These are phyloP conservation scores for Beauveria bassiana DNA, from an alignment of 2,329 filamentous ascomycete species.

Conservation along the genomic window DNA sequence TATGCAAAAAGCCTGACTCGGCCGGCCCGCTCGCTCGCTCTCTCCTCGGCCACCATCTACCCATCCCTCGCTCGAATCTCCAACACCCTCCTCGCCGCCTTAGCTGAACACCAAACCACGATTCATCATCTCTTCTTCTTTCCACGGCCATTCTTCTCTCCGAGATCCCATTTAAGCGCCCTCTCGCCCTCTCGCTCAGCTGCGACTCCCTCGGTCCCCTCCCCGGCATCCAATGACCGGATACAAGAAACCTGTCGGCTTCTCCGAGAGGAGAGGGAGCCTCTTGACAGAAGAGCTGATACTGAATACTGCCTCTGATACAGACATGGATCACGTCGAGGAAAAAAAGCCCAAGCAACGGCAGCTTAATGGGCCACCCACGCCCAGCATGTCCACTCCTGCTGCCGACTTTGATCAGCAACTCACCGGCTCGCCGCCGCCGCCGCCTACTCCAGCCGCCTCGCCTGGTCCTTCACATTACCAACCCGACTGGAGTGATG, in stretches of 20 bases:
- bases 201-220: not conserved
- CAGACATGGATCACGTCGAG: slow-evolving; percentile 37
- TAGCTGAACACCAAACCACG: not conserved
- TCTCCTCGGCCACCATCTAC: not conserved
- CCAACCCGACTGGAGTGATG: slow-evolving; percentile 66
- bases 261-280: slow-evolving; percentile 55
- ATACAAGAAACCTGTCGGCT: slow-evolving; percentile 46
- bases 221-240: slow-evolving; percentile 28
- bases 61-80: slow-evolving; percentile 3
- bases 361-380: slow-evolving; percentile 51
- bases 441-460: slow-evolving; percentile 57
- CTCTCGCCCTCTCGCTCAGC: not conserved
- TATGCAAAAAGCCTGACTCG: slow-evolving; percentile 9
- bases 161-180: not conserved
- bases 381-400: slow-evolving; percentile 59
- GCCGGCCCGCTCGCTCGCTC: slow-evolving; percentile 5
- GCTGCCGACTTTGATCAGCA: slow-evolving; percentile 56
- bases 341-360: slow-evolving; percentile 43
- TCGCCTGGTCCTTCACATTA: slow-evolving; percentile 55
- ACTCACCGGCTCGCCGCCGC: slow-evolving; percentile 53
- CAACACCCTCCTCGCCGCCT: not conserved
- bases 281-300: slow-evolving; percentile 49
- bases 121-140: not conserved
- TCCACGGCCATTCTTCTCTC: not conserved
- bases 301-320: slow-evolving; percentile 38